A percentile compares a stretch with the other conserved stretches of the same genome.
These are phyloP conservation scores for Ascosphaera pollenicola DNA, from an alignment of 2,329 filamentous ascomycete species.

Conservation along the genomic window DNA sequence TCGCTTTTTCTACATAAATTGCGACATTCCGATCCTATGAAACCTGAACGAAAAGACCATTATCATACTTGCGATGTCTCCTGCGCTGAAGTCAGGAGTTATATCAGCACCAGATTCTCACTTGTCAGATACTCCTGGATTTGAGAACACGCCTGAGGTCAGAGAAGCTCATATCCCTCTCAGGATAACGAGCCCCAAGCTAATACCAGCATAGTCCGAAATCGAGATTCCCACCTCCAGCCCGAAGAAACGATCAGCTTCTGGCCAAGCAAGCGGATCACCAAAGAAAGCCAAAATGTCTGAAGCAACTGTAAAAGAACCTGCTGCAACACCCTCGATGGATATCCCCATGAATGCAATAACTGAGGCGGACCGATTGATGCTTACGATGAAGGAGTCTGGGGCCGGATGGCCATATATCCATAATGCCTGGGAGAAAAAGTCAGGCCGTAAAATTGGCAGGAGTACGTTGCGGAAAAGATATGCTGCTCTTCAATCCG, in stretches of 20 bases:
- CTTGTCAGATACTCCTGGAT: too few relatives aligned
- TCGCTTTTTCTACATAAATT: too few relatives aligned
- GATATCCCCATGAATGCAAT: slow-evolving; percentile 8
- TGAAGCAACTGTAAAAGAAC: slow-evolving; percentile 2
- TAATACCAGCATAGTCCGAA: not conserved
- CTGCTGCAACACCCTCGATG: slow-evolving; percentile 5
- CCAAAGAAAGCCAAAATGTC: slow-evolving; percentile 3
- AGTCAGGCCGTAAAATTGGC: slow-evolving; percentile 14
- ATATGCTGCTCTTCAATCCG: slow-evolving; percentile 17
- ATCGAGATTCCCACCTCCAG: not conserved
- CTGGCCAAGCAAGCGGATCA: slow-evolving; percentile 1
- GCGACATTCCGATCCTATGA: too few relatives aligned
- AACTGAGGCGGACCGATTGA: slow-evolving; percentile 8
- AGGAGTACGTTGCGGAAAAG: slow-evolving; percentile 17
- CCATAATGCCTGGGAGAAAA: slow-evolving; percentile 6
- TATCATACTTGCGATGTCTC: too few relatives aligned
- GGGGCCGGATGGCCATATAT: slow-evolving; percentile 11
- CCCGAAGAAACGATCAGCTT: slow-evolving; percentile 1
- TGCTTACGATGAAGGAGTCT: slow-evolving; percentile 11
- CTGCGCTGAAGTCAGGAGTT: too few relatives aligned
- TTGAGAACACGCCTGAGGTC: too few relatives aligned
- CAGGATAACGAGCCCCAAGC: too few relatives aligned
- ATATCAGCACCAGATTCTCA: too few relatives aligned
- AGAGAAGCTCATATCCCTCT: too few relatives aligned
- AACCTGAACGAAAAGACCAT: too few relatives aligned